Base-by-base conservation (phyloP, 1,284 basidiomycete genomes). In the Ceratobasidium sp. region DNA sequence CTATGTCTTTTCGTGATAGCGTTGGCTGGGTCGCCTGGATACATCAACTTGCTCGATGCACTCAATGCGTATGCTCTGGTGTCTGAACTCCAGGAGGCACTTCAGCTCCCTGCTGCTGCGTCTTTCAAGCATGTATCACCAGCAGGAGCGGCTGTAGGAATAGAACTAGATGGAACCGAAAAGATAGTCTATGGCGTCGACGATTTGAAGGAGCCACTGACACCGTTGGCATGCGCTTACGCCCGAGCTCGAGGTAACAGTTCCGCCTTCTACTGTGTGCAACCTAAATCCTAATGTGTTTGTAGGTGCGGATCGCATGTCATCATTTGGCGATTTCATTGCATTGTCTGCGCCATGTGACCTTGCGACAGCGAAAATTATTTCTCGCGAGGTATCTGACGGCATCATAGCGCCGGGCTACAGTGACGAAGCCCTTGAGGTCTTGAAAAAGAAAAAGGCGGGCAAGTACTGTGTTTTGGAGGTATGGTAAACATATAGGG, bases 41-140 rank as follows among this genome's bases (percentile, higher is more conserved):
- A 98, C 84, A 99, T 99, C 86, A 99, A 99, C 86, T 88, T 99
- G n/a, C 88, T 99, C 74, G 98, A 99, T 80, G 96, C 95, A 0
- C 89, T 99, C 80, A 98, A 98, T 84, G 97, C 97, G 8, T 99
- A 93, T 82, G 97, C 94, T 0, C 89, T 99, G 62, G 97, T 99
- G 76, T 94, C 92, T 81, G 97, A 99, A 83, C 88, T 99, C 11
- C 90, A 95, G 65, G 91, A 90, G 78, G 93, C 93, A 0, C 89
- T 94, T 31, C 85, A 88, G 75, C 89, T 98, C 66, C 96, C 98
- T 19, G 98, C 98, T 29, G 97, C 97, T 19, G 96, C 97, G 2
- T 98, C 96, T 0, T 99, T 99, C 91, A 99, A 99, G 87, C 97
- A 99, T 82, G 98, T 99, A 76, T 98, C 96, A 24, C 97, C 97